These are phyloP conservation scores for Pyricularia sp. DNA, from an alignment of 2,329 filamentous ascomycete genomes.

Conservation along the genomic window DNA sequence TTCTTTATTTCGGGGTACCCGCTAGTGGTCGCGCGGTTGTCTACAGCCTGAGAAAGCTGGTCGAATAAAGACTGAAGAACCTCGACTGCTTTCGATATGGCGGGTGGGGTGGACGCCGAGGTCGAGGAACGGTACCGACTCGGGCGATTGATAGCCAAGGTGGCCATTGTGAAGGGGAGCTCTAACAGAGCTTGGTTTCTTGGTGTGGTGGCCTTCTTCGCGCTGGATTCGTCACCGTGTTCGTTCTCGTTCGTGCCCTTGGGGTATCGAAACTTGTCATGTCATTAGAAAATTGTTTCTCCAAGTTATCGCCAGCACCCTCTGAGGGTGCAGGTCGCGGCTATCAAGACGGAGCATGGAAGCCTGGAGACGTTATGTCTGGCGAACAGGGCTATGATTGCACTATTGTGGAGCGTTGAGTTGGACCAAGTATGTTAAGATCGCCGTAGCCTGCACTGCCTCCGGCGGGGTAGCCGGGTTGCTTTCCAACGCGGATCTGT, in stretches of 20 bases:
- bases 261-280: background rate
- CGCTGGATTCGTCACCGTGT: background rate
- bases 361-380: background rate
- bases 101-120: conserved; percentile 44
- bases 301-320: conserved; percentile 18
- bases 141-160: conserved; percentile 22
- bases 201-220: conserved; percentile 3
- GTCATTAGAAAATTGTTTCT: background rate
- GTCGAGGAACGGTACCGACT: conserved; percentile 57
- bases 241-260: conserved; percentile 3
- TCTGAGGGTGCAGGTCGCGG: conserved; percentile 21
- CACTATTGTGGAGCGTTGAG: conserved; percentile 2
- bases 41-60: conserved; percentile 19
- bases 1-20: conserved; percentile 39
- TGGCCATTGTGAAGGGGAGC: conserved; percentile 20
- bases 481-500: background rate
- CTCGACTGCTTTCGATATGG: conserved; percentile 51
- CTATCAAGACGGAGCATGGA: conserved; percentile 16
- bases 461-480: background rate
- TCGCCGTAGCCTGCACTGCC: background rate
- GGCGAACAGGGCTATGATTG: background rate
- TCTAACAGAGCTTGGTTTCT: conserved; percentile 26
- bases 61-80: conserved; percentile 48
- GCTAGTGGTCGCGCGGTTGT: conserved; percentile 10
- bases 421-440: background rate